Conservation (phyloP, 2,329 filamentous ascomycete species). For the Alternaria consortialis region DNA sequence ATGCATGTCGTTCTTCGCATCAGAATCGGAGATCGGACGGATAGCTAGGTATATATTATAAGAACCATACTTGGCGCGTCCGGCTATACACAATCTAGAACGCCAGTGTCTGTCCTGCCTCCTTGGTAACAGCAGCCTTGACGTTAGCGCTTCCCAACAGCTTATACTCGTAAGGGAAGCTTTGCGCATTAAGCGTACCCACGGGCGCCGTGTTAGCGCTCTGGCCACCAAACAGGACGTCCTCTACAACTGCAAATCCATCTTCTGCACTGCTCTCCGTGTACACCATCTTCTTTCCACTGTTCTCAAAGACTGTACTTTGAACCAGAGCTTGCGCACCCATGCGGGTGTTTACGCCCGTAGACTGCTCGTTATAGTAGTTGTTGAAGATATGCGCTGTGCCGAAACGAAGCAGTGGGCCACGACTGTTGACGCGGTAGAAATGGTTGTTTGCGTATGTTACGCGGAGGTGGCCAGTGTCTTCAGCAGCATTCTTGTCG, state of each 20-base stretch:
- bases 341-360: constrained; percentile 54
- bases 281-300: constrained; percentile 64
- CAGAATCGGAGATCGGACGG: too few relatives aligned
- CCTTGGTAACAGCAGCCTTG: constrained; percentile 54
- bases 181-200: constrained; percentile 59
- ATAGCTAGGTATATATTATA: too few relatives aligned
- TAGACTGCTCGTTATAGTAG: constrained; percentile 47
- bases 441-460: constrained; percentile 74
- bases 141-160: constrained; percentile 61
- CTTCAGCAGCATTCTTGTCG: constrained; percentile 62
- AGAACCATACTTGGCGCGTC: neutral
- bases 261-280: constrained; percentile 61
- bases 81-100: constrained; percentile 10
- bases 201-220: constrained; percentile 58
- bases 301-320: constrained; percentile 64
- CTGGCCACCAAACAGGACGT: constrained; percentile 53
- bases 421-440: constrained; percentile 69
- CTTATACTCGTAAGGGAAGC: constrained; percentile 61
- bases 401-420: constrained; percentile 70
- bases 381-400: constrained; percentile 68
- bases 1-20: too few relatives aligned
- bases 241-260: constrained; percentile 54
- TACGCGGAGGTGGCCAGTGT: constrained; percentile 68
- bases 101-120: constrained; percentile 29
- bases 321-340: constrained; percentile 54